Base-by-base conservation (phyloP, 2,329 filamentous ascomycete genomes). In the Neonectria coccinea region DNA sequence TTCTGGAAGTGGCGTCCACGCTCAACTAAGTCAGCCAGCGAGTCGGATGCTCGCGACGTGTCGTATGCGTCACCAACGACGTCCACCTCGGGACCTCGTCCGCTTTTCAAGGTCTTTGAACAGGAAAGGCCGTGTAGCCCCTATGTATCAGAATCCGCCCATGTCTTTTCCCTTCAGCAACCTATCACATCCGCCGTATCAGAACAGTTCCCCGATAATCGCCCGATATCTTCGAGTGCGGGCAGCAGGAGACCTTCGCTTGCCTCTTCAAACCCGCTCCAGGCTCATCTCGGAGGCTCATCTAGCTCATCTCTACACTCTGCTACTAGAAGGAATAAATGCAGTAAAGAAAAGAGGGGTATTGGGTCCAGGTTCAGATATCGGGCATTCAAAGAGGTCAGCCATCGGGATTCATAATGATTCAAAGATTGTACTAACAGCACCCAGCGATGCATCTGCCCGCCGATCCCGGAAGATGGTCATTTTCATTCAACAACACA, bases 81-180 rank as follows among this genome's bases (percentile, higher is more conserved):
- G 7, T 69, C 75, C 1, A 22, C 73, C 8, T 71, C 71, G 20
- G 36, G 54, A 2, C 45, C 67, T 33, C 58, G 33, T 25, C 42
- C 55, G 12, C 64, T 52, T 44, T 68, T 57, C n/a, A 65, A 65
- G 12, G 27, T 54, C 7, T 59, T 65, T 42, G 64, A 67, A 18
- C 56, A 68, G 7, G 62, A 70, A 14, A 74, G 48, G 11, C 68
- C 78, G 1, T 65, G 72, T 12, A 85, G 81, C 56, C 83, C 83
- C 0, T 85, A 80, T 64, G 69, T 83, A 8, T 82, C 81, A 1
- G 84, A 86, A 65, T 79, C 80, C 16, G 81, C 81, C 0, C 84
- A 85, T 62, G 83, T 86, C 0, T 74, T 79, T 3, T 84, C 83
- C 0, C 69, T 86, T 4, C 84, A 86, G 59, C 76, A 70, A 39